Evolutionary conservation across 1,139 yeast species (phyloP).

Genomic region (Zygotorulaspora mrakii): DNA sequence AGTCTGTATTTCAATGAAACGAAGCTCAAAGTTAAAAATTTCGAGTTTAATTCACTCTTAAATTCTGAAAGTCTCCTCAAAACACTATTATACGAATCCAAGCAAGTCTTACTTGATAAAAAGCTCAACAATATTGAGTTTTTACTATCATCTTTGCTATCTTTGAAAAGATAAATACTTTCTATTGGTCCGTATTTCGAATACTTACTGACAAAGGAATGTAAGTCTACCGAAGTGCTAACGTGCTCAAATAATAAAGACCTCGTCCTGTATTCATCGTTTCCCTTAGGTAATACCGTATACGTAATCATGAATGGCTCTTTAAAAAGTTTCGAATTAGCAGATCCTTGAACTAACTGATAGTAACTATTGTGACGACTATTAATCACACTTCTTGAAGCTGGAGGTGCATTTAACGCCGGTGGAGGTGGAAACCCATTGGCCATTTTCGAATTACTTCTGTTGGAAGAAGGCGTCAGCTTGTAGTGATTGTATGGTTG

Average conservation of each 20-base stretch:
- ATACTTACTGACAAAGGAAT: conserved; percentile 29
- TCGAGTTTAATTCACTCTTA: conserved; percentile 43
- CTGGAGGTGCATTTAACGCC: conserved; percentile 13
- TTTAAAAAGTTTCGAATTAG: conserved; percentile 14
- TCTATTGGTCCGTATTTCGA: conserved; percentile 44
- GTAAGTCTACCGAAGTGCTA: conserved; percentile 24
- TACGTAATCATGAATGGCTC: conserved; percentile 28
- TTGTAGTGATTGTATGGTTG: conserved; percentile 25
- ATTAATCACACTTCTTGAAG: conserved; percentile 12
- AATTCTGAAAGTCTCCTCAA: conserved; percentile 45
- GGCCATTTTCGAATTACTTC: conserved; percentile 8
- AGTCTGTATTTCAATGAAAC: conserved; percentile 51
- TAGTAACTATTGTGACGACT: conserved; percentile 12
- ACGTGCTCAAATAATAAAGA: conserved; percentile 33
- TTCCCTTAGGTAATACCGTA: conserved; percentile 32
- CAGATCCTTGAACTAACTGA: conserved; percentile 9
- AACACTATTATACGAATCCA: conserved; percentile 44
- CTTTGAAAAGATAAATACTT: conserved; percentile 36
- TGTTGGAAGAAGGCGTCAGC: conserved; percentile 14
- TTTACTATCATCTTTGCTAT: conserved; percentile 21
- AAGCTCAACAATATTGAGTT: conserved; percentile 40
- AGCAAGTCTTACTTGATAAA: conserved; percentile 43
- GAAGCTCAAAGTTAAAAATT: conserved; percentile 57
- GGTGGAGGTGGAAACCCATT: conserved; percentile 16
- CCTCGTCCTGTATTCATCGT: conserved; percentile 34